Evolutionary conservation across 1,284 basidiomycete genomes (phyloP).

Genomic region (Moesziomyces sp.): DNA sequence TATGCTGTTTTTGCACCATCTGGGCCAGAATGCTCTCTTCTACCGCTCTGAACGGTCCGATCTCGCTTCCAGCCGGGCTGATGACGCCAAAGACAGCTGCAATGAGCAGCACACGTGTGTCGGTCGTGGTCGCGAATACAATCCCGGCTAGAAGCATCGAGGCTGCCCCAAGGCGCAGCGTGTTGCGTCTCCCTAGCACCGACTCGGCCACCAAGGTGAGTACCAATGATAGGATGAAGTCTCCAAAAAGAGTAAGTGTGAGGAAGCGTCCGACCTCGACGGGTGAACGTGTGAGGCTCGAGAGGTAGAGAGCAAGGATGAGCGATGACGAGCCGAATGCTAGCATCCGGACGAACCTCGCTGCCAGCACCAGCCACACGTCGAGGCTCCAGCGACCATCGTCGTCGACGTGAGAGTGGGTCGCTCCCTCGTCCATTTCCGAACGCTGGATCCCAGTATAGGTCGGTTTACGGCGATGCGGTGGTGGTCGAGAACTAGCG

Average conservation of each 20-base stretch:
- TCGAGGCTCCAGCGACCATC: constrained; percentile 11
- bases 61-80: constrained; percentile 22
- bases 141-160: constrained; percentile 27
- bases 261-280: constrained; percentile 25
- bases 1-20: constrained; percentile 17
- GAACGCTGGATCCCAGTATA: too few species aligned
- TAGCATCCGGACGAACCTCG: constrained; percentile 26
- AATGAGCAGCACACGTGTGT: constrained; percentile 7
- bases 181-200: constrained; percentile 23
- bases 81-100: constrained; percentile 24
- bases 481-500: too few species aligned
- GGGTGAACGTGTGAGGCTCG: constrained; percentile 10
- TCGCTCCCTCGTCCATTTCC: too few species aligned
- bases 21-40: constrained; percentile 24
- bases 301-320: constrained; percentile 23
- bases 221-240: constrained; percentile 20
- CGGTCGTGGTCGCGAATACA: constrained; percentile 13
- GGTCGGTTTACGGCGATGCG: too few species aligned
- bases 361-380: constrained; percentile 17
- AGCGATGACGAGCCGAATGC: constrained; percentile 33
- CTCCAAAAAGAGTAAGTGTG: constrained; percentile 16
- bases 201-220: constrained; percentile 28
- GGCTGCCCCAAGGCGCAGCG: constrained; percentile 16
- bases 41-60: constrained; percentile 24
- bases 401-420: too few species aligned